Percentiles rank a stretch among this genome's conserved stretches.
These are phyloP conservation scores for Vicia villosa DNA, from an alignment of 306 rosid species.

Conservation along the genomic window DNA sequence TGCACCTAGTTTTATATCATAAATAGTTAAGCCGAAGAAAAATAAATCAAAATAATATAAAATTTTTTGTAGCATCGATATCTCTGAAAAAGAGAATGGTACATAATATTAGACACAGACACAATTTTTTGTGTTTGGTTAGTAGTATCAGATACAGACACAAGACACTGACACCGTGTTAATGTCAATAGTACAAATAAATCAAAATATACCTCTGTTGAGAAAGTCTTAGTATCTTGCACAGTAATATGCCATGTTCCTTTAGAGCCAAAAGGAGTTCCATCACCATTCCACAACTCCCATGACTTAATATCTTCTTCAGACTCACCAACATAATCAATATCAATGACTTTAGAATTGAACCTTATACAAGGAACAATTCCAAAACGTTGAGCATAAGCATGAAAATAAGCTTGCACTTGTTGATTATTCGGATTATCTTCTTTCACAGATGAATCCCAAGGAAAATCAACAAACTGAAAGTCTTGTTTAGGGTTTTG, in stretches of 20 bases:
- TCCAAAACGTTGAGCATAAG: constrained; percentile 48
- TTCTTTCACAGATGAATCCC: constrained; percentile 49
- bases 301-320: not conserved
- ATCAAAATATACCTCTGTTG: not conserved
- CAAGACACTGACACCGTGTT: too few species aligned
- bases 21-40: too few species aligned
- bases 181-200: too few species aligned
- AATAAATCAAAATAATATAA: too few species aligned
- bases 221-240: not conserved
- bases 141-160: too few species aligned
- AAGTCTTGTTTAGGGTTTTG: constrained; percentile 36
- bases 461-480: constrained; percentile 52
- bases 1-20: not conserved
- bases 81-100: too few species aligned
- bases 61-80: too few species aligned
- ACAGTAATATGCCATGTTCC: constrained; percentile 11
- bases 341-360: constrained; percentile 46
- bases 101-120: too few species aligned
- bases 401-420: constrained; percentile 41
- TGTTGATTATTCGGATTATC: constrained; percentile 40
- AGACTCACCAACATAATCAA: constrained; percentile 48
- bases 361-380: constrained; percentile 44
- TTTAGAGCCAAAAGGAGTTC: not conserved
- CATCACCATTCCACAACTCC: constrained; percentile 7
- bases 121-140: too few species aligned